phyloP scores from a whole-genome alignment of 78 protist species.

The Dictyostelium purpureum region DNA sequence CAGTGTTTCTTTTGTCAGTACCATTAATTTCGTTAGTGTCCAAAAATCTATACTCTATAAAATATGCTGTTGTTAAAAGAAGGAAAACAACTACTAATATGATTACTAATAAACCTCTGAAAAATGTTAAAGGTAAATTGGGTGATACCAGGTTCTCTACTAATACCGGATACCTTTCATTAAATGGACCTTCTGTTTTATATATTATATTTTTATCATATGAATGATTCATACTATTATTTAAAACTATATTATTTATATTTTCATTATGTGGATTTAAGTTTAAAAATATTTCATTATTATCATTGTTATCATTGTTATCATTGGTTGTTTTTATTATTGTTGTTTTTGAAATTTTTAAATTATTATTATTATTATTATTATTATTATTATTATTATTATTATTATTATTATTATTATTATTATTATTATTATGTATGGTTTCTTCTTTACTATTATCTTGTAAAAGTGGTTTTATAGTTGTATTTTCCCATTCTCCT shows the following conservation, averaged over 20 bases:
- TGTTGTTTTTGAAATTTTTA: not conserved
- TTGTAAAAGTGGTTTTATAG: no score
- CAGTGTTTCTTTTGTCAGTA: not conserved
- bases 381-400: not conserved
- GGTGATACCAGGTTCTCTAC: not conserved
- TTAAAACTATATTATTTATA: not conserved
- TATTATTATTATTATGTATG: not conserved
- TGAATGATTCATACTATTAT: not conserved
- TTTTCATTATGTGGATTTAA: not conserved
- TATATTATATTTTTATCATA: not conserved
- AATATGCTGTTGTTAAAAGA: conserved; percentile 13
- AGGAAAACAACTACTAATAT: conserved; percentile 27
- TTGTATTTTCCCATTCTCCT: no score
- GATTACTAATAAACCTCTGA: conserved; percentile 13
- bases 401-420: not conserved
- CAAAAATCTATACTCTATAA: conserved; percentile 24
- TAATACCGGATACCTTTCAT: not conserved
- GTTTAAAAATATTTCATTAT: not conserved
- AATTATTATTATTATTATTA: not conserved
- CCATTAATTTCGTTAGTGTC: not conserved
- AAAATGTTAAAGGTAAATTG: conserved; percentile 37
- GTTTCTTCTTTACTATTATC: no score
- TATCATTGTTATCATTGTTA: not conserved
- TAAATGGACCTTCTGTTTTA: not conserved
- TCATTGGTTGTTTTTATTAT: not conserved